These are phyloP conservation scores for Globisporangium ultimum DNA, from an alignment of 352 stramenopile species.

Conservation along the genomic window DNA sequence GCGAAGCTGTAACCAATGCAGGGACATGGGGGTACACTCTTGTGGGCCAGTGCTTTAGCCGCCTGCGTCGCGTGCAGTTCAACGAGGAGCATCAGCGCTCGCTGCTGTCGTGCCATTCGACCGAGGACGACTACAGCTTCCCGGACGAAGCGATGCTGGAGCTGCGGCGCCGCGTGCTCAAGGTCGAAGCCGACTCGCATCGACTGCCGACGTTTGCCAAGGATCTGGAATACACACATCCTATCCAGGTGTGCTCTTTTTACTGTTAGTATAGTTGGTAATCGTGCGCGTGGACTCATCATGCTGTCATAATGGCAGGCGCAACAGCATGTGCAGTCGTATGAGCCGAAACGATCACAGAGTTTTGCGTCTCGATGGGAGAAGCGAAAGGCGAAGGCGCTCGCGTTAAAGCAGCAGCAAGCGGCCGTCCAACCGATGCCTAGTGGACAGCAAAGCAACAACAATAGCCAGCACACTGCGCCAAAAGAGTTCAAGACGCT, in stretches of 20 bases:
- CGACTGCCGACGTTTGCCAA: conserved; percentile 24
- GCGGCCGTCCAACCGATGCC: conserved; percentile 1
- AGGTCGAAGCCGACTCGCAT: conserved; percentile 28
- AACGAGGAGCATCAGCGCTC: conserved; percentile 69
- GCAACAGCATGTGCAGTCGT: background rate
- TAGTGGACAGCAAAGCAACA: conserved; percentile 8
- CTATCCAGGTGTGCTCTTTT: conserved; percentile 9
- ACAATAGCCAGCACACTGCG: conserved; percentile 9
- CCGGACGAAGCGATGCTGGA: conserved; percentile 66
- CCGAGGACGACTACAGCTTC: conserved; percentile 37
- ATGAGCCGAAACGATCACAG: conserved; percentile 1
- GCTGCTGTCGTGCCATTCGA: conserved; percentile 50
- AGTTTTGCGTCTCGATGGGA: conserved; percentile 26
- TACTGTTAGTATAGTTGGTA: too few relatives aligned
- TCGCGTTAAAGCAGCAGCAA: conserved; percentile 14
- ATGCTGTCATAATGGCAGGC: too few relatives aligned
- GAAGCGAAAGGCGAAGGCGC: conserved; percentile 32
- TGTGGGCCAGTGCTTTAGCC: conserved; percentile 56
- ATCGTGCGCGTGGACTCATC: background rate
- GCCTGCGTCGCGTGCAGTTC: conserved; percentile 53
- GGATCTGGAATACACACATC: conserved; percentile 15
- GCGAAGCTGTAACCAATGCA: conserved; percentile 12
- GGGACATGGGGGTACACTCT: conserved; percentile 20
- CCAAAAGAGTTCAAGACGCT: conserved; percentile 23
- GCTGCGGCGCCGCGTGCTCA: conserved; percentile 62